Percentiles rank a stretch among this genome's conserved stretches.
phyloP scores from a whole-genome alignment of 2,329 filamentous ascomycete genomes.

The Penicillium griseofulvum region DNA sequence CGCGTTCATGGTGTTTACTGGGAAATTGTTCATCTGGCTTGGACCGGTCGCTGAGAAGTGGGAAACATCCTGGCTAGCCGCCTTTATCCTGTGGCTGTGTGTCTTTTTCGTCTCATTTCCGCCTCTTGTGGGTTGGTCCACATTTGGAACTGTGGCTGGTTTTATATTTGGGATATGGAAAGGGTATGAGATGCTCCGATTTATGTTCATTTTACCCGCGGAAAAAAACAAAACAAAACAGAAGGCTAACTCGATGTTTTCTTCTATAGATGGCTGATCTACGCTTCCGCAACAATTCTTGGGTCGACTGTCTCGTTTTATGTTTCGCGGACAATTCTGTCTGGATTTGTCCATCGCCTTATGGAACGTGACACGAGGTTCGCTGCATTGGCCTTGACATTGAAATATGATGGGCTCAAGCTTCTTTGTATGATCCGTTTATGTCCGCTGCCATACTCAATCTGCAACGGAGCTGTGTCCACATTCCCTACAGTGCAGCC shows the following conservation, averaged over 20 bases:
- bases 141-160: conserved; percentile 66
- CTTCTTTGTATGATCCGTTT: conserved; percentile 88
- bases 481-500: conserved; percentile 87
- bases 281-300: conserved; percentile 71
- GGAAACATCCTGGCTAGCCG: conserved; percentile 70
- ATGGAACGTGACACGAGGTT: conserved; percentile 84
- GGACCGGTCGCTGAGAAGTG: conserved; percentile 71
- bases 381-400: conserved; percentile 78
- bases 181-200: conserved; percentile 52
- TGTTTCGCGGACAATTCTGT: conserved; percentile 74
- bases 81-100: conserved; percentile 70
- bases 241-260: conserved; percentile 11
- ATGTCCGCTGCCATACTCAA: conserved; percentile 86
- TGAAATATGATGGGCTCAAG: conserved; percentile 86
- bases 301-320: conserved; percentile 80
- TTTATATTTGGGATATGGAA: conserved; percentile 71
- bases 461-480: conserved; percentile 90
- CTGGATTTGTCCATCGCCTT: conserved; percentile 72
- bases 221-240: background rate
- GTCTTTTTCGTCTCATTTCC: conserved; percentile 79
- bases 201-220: background rate
- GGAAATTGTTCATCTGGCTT: conserved; percentile 73
- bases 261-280: conserved; percentile 72
- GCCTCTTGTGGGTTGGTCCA: conserved; percentile 83
- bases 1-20: conserved; percentile 73